Evolutionary conservation across 257 asterid genomes (phyloP).

Genomic region (Plantago elongata): DNA sequence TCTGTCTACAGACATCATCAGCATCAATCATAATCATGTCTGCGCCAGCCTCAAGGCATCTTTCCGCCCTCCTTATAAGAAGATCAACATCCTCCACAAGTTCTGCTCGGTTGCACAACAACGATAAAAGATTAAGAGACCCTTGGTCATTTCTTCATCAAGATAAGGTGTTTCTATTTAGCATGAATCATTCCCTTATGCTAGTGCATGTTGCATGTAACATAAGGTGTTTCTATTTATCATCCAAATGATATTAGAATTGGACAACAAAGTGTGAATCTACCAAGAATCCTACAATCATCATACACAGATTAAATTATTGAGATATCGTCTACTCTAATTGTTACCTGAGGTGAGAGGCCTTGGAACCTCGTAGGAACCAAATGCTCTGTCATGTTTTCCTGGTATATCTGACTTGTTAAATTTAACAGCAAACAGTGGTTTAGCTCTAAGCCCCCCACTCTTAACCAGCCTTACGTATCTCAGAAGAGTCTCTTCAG

Average conservation of each 20-base stretch:
- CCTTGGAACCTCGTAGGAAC: constrained; percentile 61
- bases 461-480: constrained; percentile 83
- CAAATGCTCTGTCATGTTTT: constrained; percentile 59
- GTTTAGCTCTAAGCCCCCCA: constrained; percentile 79
- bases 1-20: constrained; percentile 64
- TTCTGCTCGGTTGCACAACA: constrained; percentile 59
- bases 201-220: no score
- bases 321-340: no score
- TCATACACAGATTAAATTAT: no score
- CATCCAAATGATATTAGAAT: no score
- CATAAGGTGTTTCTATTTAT: no score
- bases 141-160: background rate
- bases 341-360: constrained; percentile 60
- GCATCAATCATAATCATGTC: constrained; percentile 96
- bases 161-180: no score
- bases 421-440: constrained; percentile 72
- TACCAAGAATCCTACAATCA: no score
- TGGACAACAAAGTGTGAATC: no score
- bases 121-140: constrained; percentile 5
- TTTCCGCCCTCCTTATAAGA: constrained; percentile 82
- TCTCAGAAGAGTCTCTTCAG: constrained; percentile 85
- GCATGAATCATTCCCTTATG: no score
- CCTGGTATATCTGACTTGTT: constrained; percentile 72
- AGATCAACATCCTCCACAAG: constrained; percentile 84
- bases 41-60: constrained; percentile 98